These are phyloP conservation scores for Talinum fruticosum DNA, from an alignment of 148 eudicot genomes.

Conservation along the genomic window DNA sequence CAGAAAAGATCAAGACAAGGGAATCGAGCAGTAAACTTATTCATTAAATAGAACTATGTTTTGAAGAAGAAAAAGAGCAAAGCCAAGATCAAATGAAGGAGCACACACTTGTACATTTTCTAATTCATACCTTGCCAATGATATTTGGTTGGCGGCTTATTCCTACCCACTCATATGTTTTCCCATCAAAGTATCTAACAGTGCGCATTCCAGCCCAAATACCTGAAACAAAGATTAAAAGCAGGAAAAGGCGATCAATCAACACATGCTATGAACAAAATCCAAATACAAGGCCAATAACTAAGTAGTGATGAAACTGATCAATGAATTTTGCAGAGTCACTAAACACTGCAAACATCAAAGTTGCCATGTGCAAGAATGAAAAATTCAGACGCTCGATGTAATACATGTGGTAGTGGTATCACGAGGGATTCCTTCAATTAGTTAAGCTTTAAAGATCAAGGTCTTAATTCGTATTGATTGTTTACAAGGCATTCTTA, in stretches of 20 bases:
- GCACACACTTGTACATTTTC: no score
- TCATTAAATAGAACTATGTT: neutral
- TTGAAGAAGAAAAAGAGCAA: no score
- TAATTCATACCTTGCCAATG: conserved; percentile 75
- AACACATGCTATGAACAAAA: neutral
- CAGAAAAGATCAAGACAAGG: neutral
- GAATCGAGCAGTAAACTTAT: neutral
- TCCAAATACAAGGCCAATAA: neutral
- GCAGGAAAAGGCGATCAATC: neutral
- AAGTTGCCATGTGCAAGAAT: neutral
- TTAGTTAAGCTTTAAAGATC: neutral
- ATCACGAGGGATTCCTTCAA: neutral
- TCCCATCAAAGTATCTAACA: conserved; percentile 93
- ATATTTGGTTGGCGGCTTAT: conserved; percentile 97
- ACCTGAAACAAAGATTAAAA: conserved; percentile 40
- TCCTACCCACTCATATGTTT: conserved; percentile 98
- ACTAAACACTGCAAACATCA: neutral
- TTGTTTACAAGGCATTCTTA: neutral
- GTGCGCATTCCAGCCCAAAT: conserved; percentile 99
- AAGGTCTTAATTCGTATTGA: neutral
- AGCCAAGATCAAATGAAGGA: neutral
- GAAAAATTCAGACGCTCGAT: neutral
- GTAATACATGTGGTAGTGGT: no score
- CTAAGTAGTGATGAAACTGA: neutral
- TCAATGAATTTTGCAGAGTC: neutral